Evolutionary conservation across 78 protist species (phyloP).

Genomic region (Creolimax fragrantissima): DNA sequence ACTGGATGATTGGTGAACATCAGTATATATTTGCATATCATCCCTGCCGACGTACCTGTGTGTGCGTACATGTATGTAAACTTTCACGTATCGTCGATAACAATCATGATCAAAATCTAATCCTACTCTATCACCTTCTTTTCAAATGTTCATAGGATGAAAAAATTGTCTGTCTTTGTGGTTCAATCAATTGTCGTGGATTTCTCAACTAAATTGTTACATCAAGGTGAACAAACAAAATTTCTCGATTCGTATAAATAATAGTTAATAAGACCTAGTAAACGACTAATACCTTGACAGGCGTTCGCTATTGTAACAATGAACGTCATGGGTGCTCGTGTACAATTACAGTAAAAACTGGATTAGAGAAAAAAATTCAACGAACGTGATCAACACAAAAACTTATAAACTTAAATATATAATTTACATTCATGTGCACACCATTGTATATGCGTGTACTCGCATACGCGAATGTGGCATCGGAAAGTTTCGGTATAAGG

Average conservation of each 20-base stretch:
- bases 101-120: too few relatives aligned
- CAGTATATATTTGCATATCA: neutral
- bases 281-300: neutral
- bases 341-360: too few relatives aligned
- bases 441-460: neutral
- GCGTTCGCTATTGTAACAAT: neutral
- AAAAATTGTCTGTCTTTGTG: conserved; percentile 87
- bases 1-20: neutral
- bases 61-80: neutral
- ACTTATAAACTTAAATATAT: neutral
- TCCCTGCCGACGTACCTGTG: neutral
- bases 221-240: neutral
- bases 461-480: neutral
- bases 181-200: conserved; percentile 54
- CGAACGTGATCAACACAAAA: neutral
- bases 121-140: too few relatives aligned
- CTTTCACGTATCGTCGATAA: neutral
- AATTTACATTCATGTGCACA: neutral
- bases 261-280: neutral
- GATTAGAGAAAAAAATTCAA: neutral
- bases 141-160: conserved; percentile 29
- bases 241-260: neutral
- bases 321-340: neutral
- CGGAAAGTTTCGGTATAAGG: too few relatives aligned
- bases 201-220: conserved; percentile 47